Base-by-base conservation (phyloP, 78 protist species). In the Isochrysis galbana region DNA sequence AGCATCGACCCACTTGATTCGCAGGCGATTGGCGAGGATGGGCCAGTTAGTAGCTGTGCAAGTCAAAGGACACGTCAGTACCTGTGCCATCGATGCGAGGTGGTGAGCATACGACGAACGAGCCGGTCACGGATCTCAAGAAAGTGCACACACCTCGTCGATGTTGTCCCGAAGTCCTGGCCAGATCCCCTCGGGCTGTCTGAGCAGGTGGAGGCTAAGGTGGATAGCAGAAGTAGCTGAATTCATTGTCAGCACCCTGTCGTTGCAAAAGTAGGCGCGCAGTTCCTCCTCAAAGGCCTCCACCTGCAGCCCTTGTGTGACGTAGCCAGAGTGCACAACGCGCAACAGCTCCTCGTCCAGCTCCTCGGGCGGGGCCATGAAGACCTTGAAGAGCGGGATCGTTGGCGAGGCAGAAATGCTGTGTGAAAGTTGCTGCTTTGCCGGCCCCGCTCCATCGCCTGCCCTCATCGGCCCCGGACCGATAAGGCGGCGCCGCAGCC, bases 11-110 rank as follows among this genome's bases (percentile, higher is more conserved):
- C 80, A 70, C 41, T 70, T 70, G 80, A 70, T 70, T 17, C 80
- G 80, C 80, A 70, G 34, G 45, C 80, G 39, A 41, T 70, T 70
- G 80, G 80, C 80, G 80, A 70, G 80, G 80, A 70, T 70, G 23
- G 80, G 80, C 80, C 80, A 70, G 80, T 70, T 70, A 41, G 80
- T 34, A 19, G 80, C 80, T 14, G 80, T 70, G 80, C 80, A 70
- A 17, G 80, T 70, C 44, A 70, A 41, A 5, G 80, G 80, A 41
- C 80, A 70, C 44, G 80, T 70, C 44, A 70, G 80, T 41, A n/a
- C n/a, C n/a, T n/a, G n/a, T n/a, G n/a, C n/a, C n/a, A n/a, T n/a
- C n/a, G n/a, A n/a, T n/a, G n/a, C n/a, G n/a, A n/a, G n/a, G n/a
- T n/a, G n/a, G n/a, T n/a, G n/a, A n/a, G n/a, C n/a, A n/a, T n/a